These are phyloP conservation scores for Tetrapisispora nanseiensis DNA, from an alignment of 805 yeast species.

Conservation along the genomic window DNA sequence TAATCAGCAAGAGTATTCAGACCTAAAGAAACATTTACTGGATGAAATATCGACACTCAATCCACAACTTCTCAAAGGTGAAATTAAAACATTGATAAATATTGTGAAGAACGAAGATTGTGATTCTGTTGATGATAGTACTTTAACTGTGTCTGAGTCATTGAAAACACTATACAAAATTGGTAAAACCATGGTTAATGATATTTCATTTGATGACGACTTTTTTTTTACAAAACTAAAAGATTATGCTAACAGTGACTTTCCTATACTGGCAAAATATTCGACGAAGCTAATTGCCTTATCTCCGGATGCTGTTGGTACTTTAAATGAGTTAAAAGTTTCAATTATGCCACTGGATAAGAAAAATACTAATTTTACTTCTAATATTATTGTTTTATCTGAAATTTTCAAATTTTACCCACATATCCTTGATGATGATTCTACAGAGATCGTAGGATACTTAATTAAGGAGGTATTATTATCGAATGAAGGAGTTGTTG, in stretches of 20 bases:
- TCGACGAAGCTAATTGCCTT: slow-evolving; percentile 49
- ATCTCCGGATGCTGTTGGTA: slow-evolving; percentile 34
- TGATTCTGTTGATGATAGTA: slow-evolving; percentile 10
- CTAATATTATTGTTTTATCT: slow-evolving; percentile 51
- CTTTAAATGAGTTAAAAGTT: slow-evolving; percentile 32
- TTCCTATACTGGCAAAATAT: slow-evolving; percentile 54
- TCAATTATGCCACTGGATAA: slow-evolving; percentile 43
- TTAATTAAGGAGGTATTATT: slow-evolving; percentile 55
- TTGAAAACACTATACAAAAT: slow-evolving; percentile 55
- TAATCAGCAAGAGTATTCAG: slow-evolving; percentile 28
- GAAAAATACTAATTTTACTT: slow-evolving; percentile 32
- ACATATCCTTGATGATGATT: slow-evolving; percentile 38
- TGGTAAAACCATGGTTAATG: slow-evolving; percentile 40
- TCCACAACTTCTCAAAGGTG: slow-evolving; percentile 58
- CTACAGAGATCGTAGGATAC: slow-evolving; percentile 48
- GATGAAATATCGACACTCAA: slow-evolving; percentile 47
- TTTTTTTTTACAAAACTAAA: slow-evolving; percentile 37
- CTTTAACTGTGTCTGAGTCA: slow-evolving; percentile 29
- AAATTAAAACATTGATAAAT: slow-evolving; percentile 41
- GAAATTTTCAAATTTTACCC: slow-evolving; percentile 47
- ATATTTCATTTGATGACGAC: slow-evolving; percentile 35
- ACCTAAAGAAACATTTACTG: slow-evolving; percentile 39
- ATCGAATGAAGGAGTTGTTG: slow-evolving; percentile 35
- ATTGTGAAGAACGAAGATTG: slow-evolving; percentile 24
- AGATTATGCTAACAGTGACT: slow-evolving; percentile 40